A percentile compares a stretch with the other conserved stretches of the same genome.
phyloP scores from a whole-genome alignment of 2,329 filamentous ascomycete genomes.

The Talaromyces sp. region DNA sequence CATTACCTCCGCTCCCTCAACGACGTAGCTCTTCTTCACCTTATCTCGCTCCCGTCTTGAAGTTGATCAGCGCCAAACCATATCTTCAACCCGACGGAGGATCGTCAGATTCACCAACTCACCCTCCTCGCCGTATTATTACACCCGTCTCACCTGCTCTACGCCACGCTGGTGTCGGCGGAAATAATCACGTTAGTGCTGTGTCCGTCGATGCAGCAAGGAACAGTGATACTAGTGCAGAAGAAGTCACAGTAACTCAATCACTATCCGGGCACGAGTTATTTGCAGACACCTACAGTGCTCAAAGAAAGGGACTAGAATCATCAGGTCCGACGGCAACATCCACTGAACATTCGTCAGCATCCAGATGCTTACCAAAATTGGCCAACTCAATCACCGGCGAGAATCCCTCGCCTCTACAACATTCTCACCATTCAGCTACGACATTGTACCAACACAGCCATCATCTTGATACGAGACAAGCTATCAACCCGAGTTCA shows the following conservation, averaged over 20 bases:
- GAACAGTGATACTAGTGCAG: slow-evolving; percentile 13
- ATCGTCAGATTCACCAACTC: slow-evolving; percentile 36
- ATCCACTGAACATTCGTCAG: slow-evolving; percentile 22
- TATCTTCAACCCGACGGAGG: slow-evolving; percentile 21
- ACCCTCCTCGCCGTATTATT: slow-evolving; percentile 30
- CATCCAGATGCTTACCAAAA: slow-evolving; percentile 19
- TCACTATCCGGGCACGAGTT: slow-evolving; percentile 37
- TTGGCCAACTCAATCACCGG: slow-evolving; percentile 22
- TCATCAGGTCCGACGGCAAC: slow-evolving; percentile 23
- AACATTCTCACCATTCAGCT: too few species aligned
- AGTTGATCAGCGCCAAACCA: slow-evolving; percentile 15
- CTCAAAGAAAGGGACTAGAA: slow-evolving; percentile 1
- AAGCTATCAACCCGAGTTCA: slow-evolving; percentile 30
- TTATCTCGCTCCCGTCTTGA: too few species aligned
- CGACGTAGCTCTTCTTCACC: too few species aligned
- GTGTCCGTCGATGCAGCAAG: slow-evolving; percentile 4
- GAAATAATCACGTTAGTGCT: slow-evolving; percentile 18
- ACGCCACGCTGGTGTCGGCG: slow-evolving; percentile 30
- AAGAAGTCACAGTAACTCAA: slow-evolving; percentile 33
- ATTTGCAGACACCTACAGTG: too few species aligned
- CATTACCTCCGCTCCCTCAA: too few species aligned
- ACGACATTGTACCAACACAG: too few species aligned
- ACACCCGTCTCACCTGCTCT: slow-evolving; percentile 39
- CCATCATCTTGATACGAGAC: too few species aligned
- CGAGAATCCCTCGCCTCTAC: slow-evolving; percentile 1